These are phyloP conservation scores for Corinectria fuckeliana DNA, from an alignment of 2,329 filamentous ascomycete species.

Conservation along the genomic window DNA sequence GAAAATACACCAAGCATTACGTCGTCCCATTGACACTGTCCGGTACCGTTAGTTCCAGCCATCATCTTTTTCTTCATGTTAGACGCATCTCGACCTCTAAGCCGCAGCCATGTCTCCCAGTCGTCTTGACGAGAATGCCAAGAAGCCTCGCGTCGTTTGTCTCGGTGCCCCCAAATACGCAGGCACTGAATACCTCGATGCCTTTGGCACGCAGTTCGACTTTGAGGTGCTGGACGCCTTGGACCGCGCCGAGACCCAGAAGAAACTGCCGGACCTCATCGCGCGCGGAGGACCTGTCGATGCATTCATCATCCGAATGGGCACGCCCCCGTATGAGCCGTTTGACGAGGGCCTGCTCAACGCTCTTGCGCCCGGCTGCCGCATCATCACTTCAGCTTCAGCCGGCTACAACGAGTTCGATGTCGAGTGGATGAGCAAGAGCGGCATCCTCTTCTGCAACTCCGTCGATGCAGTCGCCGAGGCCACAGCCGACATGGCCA, in stretches of 20 bases:
- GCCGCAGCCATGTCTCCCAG: conserved; percentile 20
- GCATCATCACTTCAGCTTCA: conserved; percentile 53
- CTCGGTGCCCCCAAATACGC: conserved; percentile 48
- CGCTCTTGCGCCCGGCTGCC: conserved; percentile 47
- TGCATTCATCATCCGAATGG: conserved; percentile 57
- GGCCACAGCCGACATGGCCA: conserved; percentile 56
- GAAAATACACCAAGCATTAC: background rate
- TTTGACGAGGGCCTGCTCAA: conserved; percentile 52
- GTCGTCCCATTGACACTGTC: background rate
- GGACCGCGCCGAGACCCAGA: conserved; percentile 45
- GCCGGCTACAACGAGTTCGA: conserved; percentile 56
- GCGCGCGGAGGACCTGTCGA: conserved; percentile 47
- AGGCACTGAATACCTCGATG: conserved; percentile 46
- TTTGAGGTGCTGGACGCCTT: conserved; percentile 45
- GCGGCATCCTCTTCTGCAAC: conserved; percentile 61
- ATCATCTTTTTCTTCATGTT: background rate
- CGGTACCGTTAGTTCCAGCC: background rate
- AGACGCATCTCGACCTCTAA: background rate
- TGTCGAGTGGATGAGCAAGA: conserved; percentile 49
- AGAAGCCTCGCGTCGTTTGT: conserved; percentile 48
- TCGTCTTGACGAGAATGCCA: conserved; percentile 10
- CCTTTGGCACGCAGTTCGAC: conserved; percentile 45
- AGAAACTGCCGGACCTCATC: conserved; percentile 44
- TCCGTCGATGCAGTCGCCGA: conserved; percentile 58
- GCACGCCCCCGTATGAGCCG: conserved; percentile 54